Evolutionary conservation across 2,329 filamentous ascomycete genomes (phyloP).

Genomic region (Teratosphaeria pseudoeucalypti): DNA sequence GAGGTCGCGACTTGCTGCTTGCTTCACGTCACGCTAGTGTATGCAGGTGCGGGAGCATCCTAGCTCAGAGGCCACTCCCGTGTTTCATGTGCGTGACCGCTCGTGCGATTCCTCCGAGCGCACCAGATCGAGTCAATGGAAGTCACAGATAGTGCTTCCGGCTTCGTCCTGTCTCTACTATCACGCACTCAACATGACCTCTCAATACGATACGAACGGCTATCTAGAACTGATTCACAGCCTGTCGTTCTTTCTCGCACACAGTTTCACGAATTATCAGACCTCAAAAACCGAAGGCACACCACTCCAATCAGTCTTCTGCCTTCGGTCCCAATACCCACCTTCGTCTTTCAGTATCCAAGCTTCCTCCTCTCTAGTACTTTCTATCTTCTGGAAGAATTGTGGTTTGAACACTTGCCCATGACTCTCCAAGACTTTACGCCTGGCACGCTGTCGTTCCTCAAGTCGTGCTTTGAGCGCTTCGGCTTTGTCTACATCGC

Average conservation of each 20-base stretch:
- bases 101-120: too few relatives aligned
- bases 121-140: too few relatives aligned
- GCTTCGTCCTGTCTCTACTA: too few relatives aligned
- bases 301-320: conserved; percentile 54
- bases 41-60: background rate
- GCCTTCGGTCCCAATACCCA: conserved; percentile 86
- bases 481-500: conserved; percentile 75
- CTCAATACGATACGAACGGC: background rate
- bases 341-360: conserved; percentile 64
- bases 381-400: conserved; percentile 68
- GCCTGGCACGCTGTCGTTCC: conserved; percentile 67
- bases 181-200: too few relatives aligned
- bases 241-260: background rate
- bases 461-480: conserved; percentile 72
- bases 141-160: too few relatives aligned
- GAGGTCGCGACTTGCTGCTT: background rate
- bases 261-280: background rate
- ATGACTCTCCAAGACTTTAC: conserved; percentile 63
- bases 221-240: background rate
- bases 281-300: conserved; percentile 45
- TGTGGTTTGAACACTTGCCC: conserved; percentile 63
- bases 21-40: background rate
- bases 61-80: background rate
- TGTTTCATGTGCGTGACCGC: too few relatives aligned
- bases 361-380: conserved; percentile 32